Evolutionary conservation across 2,329 filamentous ascomycete genomes (phyloP), one percentile per base, ranked within the genome.

Genomic region (Nectriaceae sp.): DNA sequence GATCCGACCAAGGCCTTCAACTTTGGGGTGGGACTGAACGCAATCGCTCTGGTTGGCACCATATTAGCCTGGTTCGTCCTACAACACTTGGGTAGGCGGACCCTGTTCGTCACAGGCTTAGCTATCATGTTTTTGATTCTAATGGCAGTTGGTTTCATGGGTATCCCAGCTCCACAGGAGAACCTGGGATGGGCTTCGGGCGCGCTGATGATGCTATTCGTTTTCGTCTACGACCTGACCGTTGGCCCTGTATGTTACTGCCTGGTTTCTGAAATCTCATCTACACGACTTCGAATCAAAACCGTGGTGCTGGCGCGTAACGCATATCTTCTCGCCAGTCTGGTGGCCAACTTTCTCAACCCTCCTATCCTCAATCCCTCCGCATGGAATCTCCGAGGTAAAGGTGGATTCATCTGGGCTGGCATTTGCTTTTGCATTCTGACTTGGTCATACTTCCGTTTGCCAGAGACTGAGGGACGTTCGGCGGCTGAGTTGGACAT

Each of bases 41-140:
- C 71, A 26, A 78, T 85, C 53, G 84, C 89, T 70, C 88, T 88
- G 75, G 79, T 80, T 35, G 88, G 87, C 40, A 85, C 89, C 4
- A 81, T 91, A 46, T 85, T 83, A 29, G 83, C 87, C 2, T 91
- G 87, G 87, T 80, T 79, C 57, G 73, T 90, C 39, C 89, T 90
- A 82, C 81, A 78, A 15, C 62, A 78, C 20, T 33, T 16, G 41
- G 44, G 44, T 37, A 38, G 16, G 26, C 42, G 4, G 21, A 31
- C 10, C 26, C 39, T 2, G 8, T 21, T n/a, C 70, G 89, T 38
- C 88, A 88, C 41, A 85, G 88, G 36, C 80, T 88, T 42, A 75
- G 79, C 0, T 76, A 92, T 1, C 91, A 89, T 63, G 71, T 90
- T 6, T 83, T 79, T 54, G 88, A 88, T 29, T 18, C 77, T 91